Base-by-base conservation (phyloP, 805 yeast genomes). In the Pichia thaimueangensis region DNA sequence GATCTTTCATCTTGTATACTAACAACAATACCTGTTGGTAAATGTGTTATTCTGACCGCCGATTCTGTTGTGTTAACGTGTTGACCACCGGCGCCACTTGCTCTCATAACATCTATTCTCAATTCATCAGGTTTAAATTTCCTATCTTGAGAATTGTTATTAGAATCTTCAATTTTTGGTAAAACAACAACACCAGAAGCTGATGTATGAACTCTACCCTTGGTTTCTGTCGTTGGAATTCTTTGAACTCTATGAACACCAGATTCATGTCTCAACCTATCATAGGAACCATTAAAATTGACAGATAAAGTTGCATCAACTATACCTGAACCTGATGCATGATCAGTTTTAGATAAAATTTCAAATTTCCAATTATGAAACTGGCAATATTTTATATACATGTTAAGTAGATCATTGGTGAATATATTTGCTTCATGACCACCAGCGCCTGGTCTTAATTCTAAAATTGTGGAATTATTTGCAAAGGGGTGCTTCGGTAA, bases 11-110 rank as follows among this genome's bases (percentile, higher is more conserved):
- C 97, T 59, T 93, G 97, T 68, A 89, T 94, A 37, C 80, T 73
- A 3, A 93, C 96, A 5, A 78, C 80, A 30, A 86, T 79, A 3
- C 97, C 97, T 0, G 96, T 80, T 5, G 97, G 97, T 13, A 84
- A 68, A 64, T 93, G 98, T 1, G 91, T 87, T 22, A 93, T 66
- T 53, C 98, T 72, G 12, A 93, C 97, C 0, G 98, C 98, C 1
- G 96, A 87, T 58, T 91, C 97, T 0, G 97, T 93, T 12, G 96
- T 91, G 58, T 91, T 91, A 29, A 91, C 98, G 58, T 91, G 97
- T 66, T 91, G 98, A 0, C 98, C 98, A 43, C 98, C 98, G 49
- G 93, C 83, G 3, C 98, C 98, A 43, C 95, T 80, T 1, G 97
- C 86, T 52, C 98, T 72, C 96, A 91, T 93, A n/a, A 93, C 88